These are phyloP conservation scores for Endoconidiophora polonica DNA, from an alignment of 2,329 filamentous ascomycete genomes.

Conservation along the genomic window DNA sequence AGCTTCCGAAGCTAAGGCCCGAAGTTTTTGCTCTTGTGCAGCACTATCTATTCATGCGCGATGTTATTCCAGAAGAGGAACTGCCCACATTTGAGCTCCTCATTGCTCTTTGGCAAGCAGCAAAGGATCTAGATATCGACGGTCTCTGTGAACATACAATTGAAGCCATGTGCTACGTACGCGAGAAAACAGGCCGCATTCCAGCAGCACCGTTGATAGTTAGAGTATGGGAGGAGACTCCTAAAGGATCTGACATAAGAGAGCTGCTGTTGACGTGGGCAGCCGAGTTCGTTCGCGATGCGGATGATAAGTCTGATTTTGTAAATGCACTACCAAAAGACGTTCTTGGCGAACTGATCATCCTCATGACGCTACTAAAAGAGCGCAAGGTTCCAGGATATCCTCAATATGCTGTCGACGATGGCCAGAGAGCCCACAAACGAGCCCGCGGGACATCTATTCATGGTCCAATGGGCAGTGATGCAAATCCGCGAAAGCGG, in stretches of 20 bases:
- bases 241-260: constrained; percentile 41
- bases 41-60: constrained; percentile 35
- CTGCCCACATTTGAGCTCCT: constrained; percentile 37
- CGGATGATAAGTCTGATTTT: constrained; percentile 38
- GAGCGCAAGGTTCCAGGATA: constrained; percentile 10
- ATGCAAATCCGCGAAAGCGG: constrained; percentile 20
- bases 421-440: constrained; percentile 6
- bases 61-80: constrained; percentile 26
- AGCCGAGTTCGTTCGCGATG: constrained; percentile 45
- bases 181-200: constrained; percentile 35
- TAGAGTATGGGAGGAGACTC: constrained; percentile 45
- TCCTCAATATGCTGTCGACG: constrained; percentile 1
- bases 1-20: constrained; percentile 29
- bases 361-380: constrained; percentile 42
- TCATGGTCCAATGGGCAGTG: constrained; percentile 11
- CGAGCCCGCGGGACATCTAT: constrained; percentile 8
- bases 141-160: constrained; percentile 40
- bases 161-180: constrained; percentile 39
- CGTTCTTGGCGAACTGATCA: constrained; percentile 44
- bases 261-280: constrained; percentile 43
- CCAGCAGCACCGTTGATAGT: constrained; percentile 42
- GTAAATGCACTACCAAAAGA: constrained; percentile 44
- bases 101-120: constrained; percentile 40
- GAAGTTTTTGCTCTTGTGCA: constrained; percentile 40
- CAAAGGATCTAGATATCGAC: constrained; percentile 32